These are phyloP conservation scores for Wallacemonas sp. DNA, from an alignment of 208 protist species.

Conservation along the genomic window DNA sequence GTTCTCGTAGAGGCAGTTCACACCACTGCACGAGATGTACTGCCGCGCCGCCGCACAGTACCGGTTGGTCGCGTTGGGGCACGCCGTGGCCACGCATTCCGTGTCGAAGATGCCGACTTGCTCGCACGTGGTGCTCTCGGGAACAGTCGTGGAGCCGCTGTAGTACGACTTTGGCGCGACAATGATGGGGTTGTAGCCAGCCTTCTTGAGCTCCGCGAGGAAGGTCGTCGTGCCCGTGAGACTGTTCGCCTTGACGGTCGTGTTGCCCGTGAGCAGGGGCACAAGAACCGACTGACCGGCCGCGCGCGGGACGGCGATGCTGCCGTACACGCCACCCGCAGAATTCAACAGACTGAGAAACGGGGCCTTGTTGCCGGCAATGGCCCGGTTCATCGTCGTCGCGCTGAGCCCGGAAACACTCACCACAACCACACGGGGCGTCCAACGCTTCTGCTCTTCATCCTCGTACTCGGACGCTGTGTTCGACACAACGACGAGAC, in stretches of 20 bases:
- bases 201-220: slow-evolving; percentile 35
- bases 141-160: slow-evolving; percentile 17
- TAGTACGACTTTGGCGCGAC: slow-evolving; percentile 52
- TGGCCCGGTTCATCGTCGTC: slow-evolving; percentile 24
- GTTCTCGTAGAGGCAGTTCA: slow-evolving; percentile 42
- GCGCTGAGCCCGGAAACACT: slow-evolving; percentile 39
- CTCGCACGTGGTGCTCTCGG: slow-evolving; percentile 11
- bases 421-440: slow-evolving; percentile 48
- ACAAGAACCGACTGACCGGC: slow-evolving; percentile 23
- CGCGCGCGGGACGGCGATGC: slow-evolving; percentile 11
- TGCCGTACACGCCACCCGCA: slow-evolving; percentile 31
- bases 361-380: slow-evolving; percentile 63
- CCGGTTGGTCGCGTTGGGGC: slow-evolving; percentile 25
- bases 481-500: slow-evolving; percentile 62
- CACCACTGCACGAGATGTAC: slow-evolving; percentile 44
- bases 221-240: slow-evolving; percentile 40
- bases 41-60: slow-evolving; percentile 60
- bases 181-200: slow-evolving; percentile 31
- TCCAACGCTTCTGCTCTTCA: slow-evolving; percentile 11
- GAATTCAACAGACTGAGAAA: slow-evolving; percentile 46
- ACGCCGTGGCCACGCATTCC: slow-evolving; percentile 41
- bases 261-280: slow-evolving; percentile 55
- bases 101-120: slow-evolving; percentile 57
- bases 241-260: slow-evolving; percentile 10
- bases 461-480: slow-evolving; percentile 29